Evolutionary conservation across 148 eudicot species (phyloP).

Genomic region (Fagopyrum esculentum): DNA sequence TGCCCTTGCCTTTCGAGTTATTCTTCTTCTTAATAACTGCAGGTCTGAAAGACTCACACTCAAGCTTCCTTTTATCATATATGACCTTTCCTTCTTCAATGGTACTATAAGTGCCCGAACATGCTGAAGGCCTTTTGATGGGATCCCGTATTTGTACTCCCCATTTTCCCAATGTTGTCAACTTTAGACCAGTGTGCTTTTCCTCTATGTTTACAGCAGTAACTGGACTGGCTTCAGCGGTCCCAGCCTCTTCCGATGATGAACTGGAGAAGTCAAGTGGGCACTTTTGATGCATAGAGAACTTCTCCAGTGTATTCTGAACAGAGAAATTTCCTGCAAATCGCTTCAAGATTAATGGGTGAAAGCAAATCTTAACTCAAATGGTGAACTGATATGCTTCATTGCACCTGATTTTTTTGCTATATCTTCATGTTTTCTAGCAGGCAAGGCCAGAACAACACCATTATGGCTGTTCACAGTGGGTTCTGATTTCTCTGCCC

Average conservation of each 20-base stretch:
- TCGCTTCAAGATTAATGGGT: neutral
- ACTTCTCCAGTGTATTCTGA: neutral
- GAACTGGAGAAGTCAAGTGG: neutral
- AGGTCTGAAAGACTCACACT: neutral
- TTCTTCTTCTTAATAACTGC: neutral
- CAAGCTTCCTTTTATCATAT: constrained; percentile 13
- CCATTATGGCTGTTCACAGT: neutral
- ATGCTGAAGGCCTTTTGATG: neutral
- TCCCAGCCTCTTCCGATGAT: neutral
- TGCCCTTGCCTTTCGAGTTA: neutral
- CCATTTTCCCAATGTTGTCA: constrained; percentile 12
- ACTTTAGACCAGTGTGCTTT: constrained; percentile 5
- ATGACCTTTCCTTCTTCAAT: constrained; percentile 3
- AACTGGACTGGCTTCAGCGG: neutral
- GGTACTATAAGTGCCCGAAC: constrained; percentile 14
- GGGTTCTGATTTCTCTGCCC: neutral
- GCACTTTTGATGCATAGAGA: neutral
- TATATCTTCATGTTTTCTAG: neutral
- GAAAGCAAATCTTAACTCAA: neutral
- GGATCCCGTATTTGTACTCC: constrained; percentile 8
- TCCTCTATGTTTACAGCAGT: neutral
- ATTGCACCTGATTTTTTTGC: neutral
- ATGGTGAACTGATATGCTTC: neutral
- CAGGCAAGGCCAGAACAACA: neutral
- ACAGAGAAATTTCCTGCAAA: neutral